These are phyloP conservation scores for Sambucus nigra DNA, from an alignment of 129 eudicot genomes.

Conservation along the genomic window DNA sequence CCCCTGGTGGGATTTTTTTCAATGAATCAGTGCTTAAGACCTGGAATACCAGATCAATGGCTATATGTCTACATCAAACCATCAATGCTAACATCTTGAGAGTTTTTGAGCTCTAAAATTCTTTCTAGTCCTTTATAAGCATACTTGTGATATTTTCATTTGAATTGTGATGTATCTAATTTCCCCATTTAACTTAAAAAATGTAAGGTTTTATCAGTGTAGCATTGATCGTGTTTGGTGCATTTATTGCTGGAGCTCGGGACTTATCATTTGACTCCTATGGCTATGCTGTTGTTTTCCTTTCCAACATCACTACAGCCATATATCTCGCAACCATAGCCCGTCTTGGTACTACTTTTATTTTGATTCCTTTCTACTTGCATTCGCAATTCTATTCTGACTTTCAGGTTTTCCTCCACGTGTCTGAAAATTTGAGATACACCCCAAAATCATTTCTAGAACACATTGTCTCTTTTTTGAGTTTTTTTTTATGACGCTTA, in stretches of 20 bases:
- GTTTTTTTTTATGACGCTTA: not conserved
- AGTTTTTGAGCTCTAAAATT: not conserved
- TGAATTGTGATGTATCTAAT: conserved; percentile 3
- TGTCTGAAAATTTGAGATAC: no score
- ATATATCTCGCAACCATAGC: conserved; percentile 94
- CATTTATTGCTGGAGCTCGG: conserved; percentile 92
- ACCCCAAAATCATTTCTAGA: no score
- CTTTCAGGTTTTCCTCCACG: no score
- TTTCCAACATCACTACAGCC: conserved; percentile 86
- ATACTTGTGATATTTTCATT: not conserved
- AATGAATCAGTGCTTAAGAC: no score
- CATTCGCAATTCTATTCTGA: no score
- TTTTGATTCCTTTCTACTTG: not conserved
- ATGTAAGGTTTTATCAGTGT: conserved; percentile 69
- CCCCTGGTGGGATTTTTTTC: no score
- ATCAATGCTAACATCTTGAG: not conserved
- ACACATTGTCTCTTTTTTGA: not conserved
- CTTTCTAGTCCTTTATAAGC: not conserved
- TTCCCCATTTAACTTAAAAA: conserved; percentile 17
- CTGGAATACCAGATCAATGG: no score
- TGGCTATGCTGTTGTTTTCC: conserved; percentile 73
- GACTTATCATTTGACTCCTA: conserved; percentile 88
- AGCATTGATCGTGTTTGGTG: conserved; percentile 83
- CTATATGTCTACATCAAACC: no score
- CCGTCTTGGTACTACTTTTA: conserved; percentile 59